Percentiles rank a stretch among this genome's conserved stretches.
Conservation (phyloP, 106 monocot genomes). For the Dendrobium catenatum region DNA sequence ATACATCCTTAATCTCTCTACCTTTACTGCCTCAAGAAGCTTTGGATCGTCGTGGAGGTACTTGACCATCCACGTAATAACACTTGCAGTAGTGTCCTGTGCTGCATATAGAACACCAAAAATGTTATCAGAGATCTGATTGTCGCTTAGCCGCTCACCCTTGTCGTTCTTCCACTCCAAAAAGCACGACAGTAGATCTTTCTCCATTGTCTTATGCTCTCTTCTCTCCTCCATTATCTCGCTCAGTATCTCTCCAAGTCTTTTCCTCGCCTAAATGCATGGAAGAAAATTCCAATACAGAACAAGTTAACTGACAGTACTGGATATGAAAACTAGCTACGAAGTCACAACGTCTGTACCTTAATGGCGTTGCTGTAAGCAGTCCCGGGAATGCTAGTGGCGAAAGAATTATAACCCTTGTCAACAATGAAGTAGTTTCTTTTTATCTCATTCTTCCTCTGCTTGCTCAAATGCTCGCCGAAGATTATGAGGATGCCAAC, state of each 20-base stretch:
- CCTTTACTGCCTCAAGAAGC: slow-evolving; percentile 66
- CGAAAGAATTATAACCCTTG: slow-evolving; percentile 85
- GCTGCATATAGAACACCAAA: slow-evolving; percentile 83
- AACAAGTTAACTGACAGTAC: not conserved
- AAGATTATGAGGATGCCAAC: slow-evolving; percentile 65
- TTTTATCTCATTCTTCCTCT: slow-evolving; percentile 40
- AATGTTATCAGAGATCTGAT: slow-evolving; percentile 85
- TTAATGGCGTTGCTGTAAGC: slow-evolving; percentile 48
- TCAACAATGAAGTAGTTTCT: slow-evolving; percentile 68
- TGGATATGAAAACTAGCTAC: not conserved
- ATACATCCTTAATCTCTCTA: not conserved
- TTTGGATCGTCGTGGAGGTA: slow-evolving; percentile 62
- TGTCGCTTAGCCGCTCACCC: slow-evolving; percentile 31
- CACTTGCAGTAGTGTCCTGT: slow-evolving; percentile 85
- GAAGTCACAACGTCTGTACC: slow-evolving; percentile 16
- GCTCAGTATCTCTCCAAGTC: slow-evolving; percentile 31
- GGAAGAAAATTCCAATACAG: not conserved
- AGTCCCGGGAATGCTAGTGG: slow-evolving; percentile 51
- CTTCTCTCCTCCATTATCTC: slow-evolving; percentile 68
- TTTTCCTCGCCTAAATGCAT: slow-evolving; percentile 52
- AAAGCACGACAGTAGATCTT: slow-evolving; percentile 50
- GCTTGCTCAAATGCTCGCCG: slow-evolving; percentile 30
- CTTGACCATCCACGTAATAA: slow-evolving; percentile 87
- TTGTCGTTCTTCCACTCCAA: slow-evolving; percentile 31
- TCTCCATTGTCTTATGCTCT: slow-evolving; percentile 10